Conservation (phyloP, 139 green algal species). For the Chlorella sp. region DNA sequence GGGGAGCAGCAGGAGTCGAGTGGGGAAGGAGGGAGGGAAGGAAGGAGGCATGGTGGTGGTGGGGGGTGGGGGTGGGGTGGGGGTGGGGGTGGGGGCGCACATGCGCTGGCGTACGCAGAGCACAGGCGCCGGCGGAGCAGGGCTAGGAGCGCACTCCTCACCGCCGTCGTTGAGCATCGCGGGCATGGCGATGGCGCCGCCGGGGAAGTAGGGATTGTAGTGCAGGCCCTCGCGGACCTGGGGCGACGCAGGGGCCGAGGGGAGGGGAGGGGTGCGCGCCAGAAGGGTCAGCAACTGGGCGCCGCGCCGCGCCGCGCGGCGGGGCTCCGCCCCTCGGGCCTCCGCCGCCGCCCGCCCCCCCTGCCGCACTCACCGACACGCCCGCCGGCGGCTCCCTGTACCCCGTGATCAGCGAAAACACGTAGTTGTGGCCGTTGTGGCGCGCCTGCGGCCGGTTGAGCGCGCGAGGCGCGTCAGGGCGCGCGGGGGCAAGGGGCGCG, state of each 20-base stretch:
- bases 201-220: constrained; percentile 99
- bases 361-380: constrained; percentile 63
- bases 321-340: not conserved
- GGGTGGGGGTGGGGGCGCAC: no score
- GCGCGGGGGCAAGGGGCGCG: not conserved
- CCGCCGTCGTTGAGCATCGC: constrained; percentile 98
- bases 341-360: not conserved
- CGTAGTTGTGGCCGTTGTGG: constrained; percentile 98
- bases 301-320: not conserved
- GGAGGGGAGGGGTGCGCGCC: not conserved
- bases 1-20: no score
- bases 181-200: constrained; percentile 99
- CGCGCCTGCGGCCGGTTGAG: constrained; percentile 64
- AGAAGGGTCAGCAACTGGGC: not conserved
- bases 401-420: constrained; percentile 96
- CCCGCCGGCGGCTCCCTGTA: constrained; percentile 97
- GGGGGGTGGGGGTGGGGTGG: no score
- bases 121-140: no score
- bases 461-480: no score
- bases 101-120: no score
- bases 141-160: constrained; percentile 76
- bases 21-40: not conserved
- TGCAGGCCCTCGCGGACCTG: constrained; percentile 96
- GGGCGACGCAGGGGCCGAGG: not conserved
- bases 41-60: no score